phyloP scores from a whole-genome alignment of 2,329 filamentous ascomycete genomes.

The Xylaria sp. region DNA sequence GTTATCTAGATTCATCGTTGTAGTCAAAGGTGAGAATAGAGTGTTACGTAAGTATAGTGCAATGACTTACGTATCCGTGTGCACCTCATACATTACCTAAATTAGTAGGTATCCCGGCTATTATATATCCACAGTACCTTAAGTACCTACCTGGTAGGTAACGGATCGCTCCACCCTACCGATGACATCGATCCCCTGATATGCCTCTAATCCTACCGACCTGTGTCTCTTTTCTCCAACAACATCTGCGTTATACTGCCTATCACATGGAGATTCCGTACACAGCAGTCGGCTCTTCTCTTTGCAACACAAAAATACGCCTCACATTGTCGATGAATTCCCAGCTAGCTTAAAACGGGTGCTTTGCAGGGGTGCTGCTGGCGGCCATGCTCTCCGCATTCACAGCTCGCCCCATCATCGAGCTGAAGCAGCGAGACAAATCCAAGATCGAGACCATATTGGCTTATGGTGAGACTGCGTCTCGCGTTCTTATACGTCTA shows the following conservation, averaged over 20 bases:
- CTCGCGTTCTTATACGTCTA: neutral
- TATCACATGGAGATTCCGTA: slow-evolving; percentile 12
- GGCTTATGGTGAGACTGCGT: slow-evolving; percentile 74
- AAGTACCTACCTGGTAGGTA: too few relatives aligned
- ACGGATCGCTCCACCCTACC: too few relatives aligned
- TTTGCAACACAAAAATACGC: neutral
- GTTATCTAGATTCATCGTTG: too few relatives aligned
- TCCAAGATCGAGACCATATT: slow-evolving; percentile 96
- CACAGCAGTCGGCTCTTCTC: slow-evolving; percentile 8
- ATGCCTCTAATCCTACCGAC: neutral
- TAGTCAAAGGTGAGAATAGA: too few relatives aligned
- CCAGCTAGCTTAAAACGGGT: slow-evolving; percentile 21
- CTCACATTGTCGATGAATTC: slow-evolving; percentile 27
- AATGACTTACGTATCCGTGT: too few relatives aligned
- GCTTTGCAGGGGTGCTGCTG: slow-evolving; percentile 26
- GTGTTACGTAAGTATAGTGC: too few relatives aligned
- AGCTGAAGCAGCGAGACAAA: slow-evolving; percentile 95
- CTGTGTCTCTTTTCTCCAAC: slow-evolving; percentile 1
- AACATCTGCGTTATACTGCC: neutral
- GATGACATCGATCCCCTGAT: slow-evolving; percentile 19
- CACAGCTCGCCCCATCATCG: slow-evolving; percentile 93
- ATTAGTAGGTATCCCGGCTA: too few relatives aligned
- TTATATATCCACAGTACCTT: too few relatives aligned
- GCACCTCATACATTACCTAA: too few relatives aligned
- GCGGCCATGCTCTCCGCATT: slow-evolving; percentile 93